Base-by-base conservation (phyloP, 2,329 filamentous ascomycete species). In the Fusarium staphyleae region DNA sequence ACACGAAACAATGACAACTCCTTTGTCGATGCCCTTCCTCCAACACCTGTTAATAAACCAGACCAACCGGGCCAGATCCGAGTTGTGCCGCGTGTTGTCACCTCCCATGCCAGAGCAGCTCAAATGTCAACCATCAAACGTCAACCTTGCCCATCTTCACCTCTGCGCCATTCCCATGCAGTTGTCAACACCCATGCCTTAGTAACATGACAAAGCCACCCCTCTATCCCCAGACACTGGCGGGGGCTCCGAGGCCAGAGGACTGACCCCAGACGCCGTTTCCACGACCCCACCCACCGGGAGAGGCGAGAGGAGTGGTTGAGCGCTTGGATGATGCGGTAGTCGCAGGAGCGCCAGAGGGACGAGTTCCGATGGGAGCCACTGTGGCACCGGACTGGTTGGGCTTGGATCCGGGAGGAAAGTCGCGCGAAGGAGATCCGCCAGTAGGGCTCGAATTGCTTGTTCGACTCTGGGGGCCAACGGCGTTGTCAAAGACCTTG, bases 311-410 rank as follows among this genome's bases (percentile, higher is more conserved):
- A 47, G 93, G 93, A 3, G 93, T 96, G 7, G 91, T 96, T 0
- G 93, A 91, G 54, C 91, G 90, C 73, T 95, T 95, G 74, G 78
- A 77, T 55, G 83, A 81, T 33, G 77, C 72, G 8, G 75, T 74
- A 22, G 70, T 72, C 26, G 74, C 76, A n/a, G 84, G 76, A 28
- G 80, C 81, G 32, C 81, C 83, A 14, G 84, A 82, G 3, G 93
- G 93, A 36, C 95, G 88, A 52, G 93, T 97, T 60, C 95, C 95
- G 66, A 98, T 98, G 14, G 95, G 93, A 16, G 92, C 93, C 46
- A 98, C 92, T 4, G 89, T 81, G 51, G 82, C 81, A 48, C 82
- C 82, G 42, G 79, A 73, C 57, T 82, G 80, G 41, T 77, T 78
- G 57, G 83, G 72, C 76, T 84, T 85, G 45, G 74, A 72, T 37